Base-by-base conservation (phyloP, 805 yeast genomes). In the Ogataea zsoltii region DNA sequence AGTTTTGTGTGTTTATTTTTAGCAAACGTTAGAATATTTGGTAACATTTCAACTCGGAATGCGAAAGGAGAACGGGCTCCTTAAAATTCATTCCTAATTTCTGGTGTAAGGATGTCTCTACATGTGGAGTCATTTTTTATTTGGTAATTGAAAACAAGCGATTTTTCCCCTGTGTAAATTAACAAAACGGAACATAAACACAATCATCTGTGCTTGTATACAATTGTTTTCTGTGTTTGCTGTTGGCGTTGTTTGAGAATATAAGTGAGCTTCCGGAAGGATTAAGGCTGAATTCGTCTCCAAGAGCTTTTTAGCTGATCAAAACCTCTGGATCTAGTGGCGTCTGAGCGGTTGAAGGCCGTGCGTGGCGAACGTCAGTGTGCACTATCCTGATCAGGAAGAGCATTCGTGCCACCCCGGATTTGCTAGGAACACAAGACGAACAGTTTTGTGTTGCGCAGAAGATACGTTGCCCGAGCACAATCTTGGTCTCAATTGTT, bases 301-400 rank as follows among this genome's bases (percentile, higher is more conserved):
- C 31, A 14, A 36, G 19, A 23, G 39, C 39, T 25, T 23, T 15
- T 12, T 26, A 25, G 31, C 39, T 36, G 39, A 29, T 36, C 31
- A 14, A 18, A 36, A 36, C 23, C 39, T 10, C 25, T n/a, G 31
- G 31, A 36, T 36, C 31, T 25, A 36, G 39, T 36, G 39, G 39
- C 31, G 39, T 36, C 23, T 25, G 33, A 31, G 39, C 39, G 39
- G 26, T 36, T 36, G 39, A 36, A 36, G 31, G 39, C 31, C 39
- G 38, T 36, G 39, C 39, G 39, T 36, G 39, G 39, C 39, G 25
- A 36, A 36, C 39, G 39, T 36, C 30, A 31, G 18, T 11, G 33
- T 5, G 33, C 14, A 31, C 33, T 16, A 7, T 14, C 18, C 33
- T 16, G 14, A 7, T 16, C 33, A 10, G 18, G 12, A 31, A 15